Evolutionary conservation across 768 basidiomycete species (phyloP).

Genomic region (Collybia sordida): DNA sequence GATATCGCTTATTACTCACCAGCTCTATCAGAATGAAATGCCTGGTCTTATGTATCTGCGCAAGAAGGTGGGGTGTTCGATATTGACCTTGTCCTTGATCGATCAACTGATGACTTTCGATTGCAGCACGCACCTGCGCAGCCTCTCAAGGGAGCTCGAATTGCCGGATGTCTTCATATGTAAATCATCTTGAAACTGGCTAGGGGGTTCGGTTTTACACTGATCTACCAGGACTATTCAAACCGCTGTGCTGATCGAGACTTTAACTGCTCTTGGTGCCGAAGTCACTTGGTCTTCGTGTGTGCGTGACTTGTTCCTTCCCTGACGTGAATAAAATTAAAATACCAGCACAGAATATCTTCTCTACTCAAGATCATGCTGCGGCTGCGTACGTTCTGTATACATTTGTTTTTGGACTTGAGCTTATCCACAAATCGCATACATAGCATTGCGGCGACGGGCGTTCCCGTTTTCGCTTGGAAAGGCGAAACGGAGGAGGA

Average conservation of each 20-base stretch:
- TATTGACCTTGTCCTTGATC: slow-evolving; percentile 7
- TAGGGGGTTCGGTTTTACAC: slow-evolving; percentile 7
- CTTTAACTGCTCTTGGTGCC: slow-evolving; percentile 91
- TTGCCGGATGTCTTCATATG: slow-evolving; percentile 99
- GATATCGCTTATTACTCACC: slow-evolving; percentile 8
- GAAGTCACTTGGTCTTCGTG: slow-evolving; percentile 99
- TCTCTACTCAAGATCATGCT: slow-evolving; percentile 99
- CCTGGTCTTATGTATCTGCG: slow-evolving; percentile 95
- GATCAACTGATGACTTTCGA: slow-evolving; percentile 21
- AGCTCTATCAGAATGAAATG: slow-evolving; percentile 74
- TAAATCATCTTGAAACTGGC: slow-evolving; percentile 31
- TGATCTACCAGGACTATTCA: slow-evolving; percentile 81
- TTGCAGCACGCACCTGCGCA: slow-evolving; percentile 71
- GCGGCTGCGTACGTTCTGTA: slow-evolving; percentile 78
- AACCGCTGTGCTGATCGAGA: slow-evolving; percentile 98
- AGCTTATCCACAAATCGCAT: slow-evolving; percentile 3
- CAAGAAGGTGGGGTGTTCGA: slow-evolving; percentile 58
- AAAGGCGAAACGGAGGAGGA: slow-evolving; percentile 99
- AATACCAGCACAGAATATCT: slow-evolving; percentile 77
- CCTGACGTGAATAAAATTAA: not conserved
- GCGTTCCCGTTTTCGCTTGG: slow-evolving; percentile 98
- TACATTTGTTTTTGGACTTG: not conserved
- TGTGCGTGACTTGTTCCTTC: slow-evolving; percentile 44
- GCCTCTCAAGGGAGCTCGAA: slow-evolving; percentile 92
- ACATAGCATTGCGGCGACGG: slow-evolving; percentile 89